Percentiles rank a stretch among this genome's conserved stretches.
phyloP scores from a whole-genome alignment of 768 basidiomycete species.

The Rhizopogon roseolus region DNA sequence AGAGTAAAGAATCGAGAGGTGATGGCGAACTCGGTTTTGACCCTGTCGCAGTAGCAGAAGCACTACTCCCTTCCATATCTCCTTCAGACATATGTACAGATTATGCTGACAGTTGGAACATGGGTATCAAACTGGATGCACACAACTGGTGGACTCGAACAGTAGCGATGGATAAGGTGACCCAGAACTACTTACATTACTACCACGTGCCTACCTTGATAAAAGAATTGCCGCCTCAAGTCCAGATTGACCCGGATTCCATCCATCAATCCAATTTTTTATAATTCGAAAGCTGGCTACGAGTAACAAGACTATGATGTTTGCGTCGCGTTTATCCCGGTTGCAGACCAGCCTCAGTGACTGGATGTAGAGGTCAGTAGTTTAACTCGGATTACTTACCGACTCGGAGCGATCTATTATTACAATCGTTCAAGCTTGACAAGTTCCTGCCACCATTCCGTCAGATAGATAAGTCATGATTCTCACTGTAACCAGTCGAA shows the following conservation, averaged over 20 bases:
- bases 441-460: not conserved
- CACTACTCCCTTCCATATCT: conserved; percentile 8
- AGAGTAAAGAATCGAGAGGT: conserved; percentile 45
- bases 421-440: not conserved
- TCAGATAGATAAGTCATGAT: conserved; percentile 3
- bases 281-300: not conserved
- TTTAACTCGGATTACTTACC: not conserved
- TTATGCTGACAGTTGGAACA: conserved; percentile 8
- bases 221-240: too few species aligned
- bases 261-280: too few species aligned
- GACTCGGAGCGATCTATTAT: not conserved
- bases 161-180: too few species aligned
- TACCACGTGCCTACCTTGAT: not conserved
- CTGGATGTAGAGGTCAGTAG: not conserved
- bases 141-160: not conserved
- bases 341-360: too few species aligned
- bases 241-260: too few species aligned
- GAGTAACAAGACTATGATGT: too few species aligned
- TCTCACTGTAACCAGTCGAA: conserved; percentile 47
- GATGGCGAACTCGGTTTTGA: conserved; percentile 13
- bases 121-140: not conserved
- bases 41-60: conserved; percentile 2
- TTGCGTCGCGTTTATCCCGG: too few species aligned
- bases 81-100: conserved; percentile 14
- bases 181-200: too few species aligned